phyloP scores from a whole-genome alignment of 176 grass and related monocot species.

The Bothriochloa decipiens region DNA sequence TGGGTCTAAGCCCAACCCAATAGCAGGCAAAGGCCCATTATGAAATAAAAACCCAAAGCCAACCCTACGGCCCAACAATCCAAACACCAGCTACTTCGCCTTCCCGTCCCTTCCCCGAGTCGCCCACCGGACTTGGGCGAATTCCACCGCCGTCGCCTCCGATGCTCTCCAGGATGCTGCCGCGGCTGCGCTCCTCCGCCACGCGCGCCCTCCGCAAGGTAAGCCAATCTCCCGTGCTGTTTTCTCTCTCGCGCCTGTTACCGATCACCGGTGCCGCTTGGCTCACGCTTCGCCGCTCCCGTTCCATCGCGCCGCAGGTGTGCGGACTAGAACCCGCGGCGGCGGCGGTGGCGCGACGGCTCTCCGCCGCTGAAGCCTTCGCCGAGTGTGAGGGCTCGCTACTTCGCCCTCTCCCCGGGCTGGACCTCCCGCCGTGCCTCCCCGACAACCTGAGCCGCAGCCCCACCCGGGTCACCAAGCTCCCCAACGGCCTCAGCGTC shows the following conservation, averaged over 20 bases:
- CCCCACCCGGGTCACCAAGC: slow-evolving; percentile 73
- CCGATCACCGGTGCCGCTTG: background rate
- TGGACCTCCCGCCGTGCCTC: slow-evolving; percentile 56
- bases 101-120: background rate
- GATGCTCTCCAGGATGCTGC: slow-evolving; percentile 37
- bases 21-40: background rate
- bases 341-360: slow-evolving; percentile 23
- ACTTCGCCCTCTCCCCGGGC: slow-evolving; percentile 46
- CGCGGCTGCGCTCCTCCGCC: slow-evolving; percentile 50
- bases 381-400: slow-evolving; percentile 52
- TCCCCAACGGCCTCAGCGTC: slow-evolving; percentile 76
- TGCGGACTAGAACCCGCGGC: background rate
- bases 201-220: slow-evolving; percentile 46
- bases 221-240: background rate
- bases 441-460: slow-evolving; percentile 48
- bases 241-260: background rate
- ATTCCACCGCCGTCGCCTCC: background rate
- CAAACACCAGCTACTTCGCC: background rate
- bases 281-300: background rate
- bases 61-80: background rate
- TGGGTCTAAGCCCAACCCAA: background rate
- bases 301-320: slow-evolving; percentile 26
- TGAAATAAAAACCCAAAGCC: background rate
- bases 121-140: too few species aligned
- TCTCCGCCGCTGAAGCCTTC: slow-evolving; percentile 33